Evolutionary conservation across 2,329 filamentous ascomycete species (phyloP).

Genomic region (Aspergillus awamori): DNA sequence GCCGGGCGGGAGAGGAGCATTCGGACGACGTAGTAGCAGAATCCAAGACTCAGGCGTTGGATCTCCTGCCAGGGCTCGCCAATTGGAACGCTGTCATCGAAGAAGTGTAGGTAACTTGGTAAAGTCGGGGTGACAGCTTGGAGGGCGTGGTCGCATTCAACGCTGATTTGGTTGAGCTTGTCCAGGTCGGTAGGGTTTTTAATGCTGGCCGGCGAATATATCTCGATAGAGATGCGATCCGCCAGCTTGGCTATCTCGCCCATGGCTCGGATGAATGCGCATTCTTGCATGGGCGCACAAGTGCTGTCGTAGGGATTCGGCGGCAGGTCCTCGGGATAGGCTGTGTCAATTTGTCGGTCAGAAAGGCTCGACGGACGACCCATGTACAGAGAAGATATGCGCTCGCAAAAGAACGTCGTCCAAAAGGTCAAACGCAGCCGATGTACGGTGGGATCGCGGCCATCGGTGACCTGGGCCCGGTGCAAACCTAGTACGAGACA

Average conservation of each 20-base stretch:
- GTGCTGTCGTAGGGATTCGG: not conserved
- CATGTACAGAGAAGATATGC: conserved; percentile 16
- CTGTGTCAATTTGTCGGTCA: conserved; percentile 19
- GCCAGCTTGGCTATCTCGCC: conserved; percentile 16
- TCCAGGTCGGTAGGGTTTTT: conserved; percentile 7
- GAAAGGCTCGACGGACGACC: conserved; percentile 18
- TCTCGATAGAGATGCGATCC: conserved; percentile 16
- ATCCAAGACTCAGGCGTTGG: conserved; percentile 16
- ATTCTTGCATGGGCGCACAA: conserved; percentile 6
- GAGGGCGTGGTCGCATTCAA: conserved; percentile 15
- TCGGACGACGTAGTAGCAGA: conserved; percentile 12
- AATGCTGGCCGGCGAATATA: conserved; percentile 18
- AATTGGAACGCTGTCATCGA: conserved; percentile 14
- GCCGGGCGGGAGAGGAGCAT: conserved; percentile 18
- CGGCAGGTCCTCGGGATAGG: conserved; percentile 17
- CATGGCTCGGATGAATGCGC: conserved; percentile 16
- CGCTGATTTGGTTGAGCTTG: conserved; percentile 6
- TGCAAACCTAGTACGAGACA: conserved; percentile 19
- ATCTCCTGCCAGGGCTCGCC: conserved; percentile 20
- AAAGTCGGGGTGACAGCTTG: conserved; percentile 10
- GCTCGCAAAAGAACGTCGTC: conserved; percentile 17
- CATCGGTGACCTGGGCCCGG: conserved; percentile 19
- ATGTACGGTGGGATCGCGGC: conserved; percentile 13
- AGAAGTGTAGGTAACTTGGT: conserved; percentile 19
- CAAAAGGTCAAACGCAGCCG: conserved; percentile 19